Conservation (phyloP, 2,329 filamentous ascomycete species). For the Botryotinia globosa region DNA sequence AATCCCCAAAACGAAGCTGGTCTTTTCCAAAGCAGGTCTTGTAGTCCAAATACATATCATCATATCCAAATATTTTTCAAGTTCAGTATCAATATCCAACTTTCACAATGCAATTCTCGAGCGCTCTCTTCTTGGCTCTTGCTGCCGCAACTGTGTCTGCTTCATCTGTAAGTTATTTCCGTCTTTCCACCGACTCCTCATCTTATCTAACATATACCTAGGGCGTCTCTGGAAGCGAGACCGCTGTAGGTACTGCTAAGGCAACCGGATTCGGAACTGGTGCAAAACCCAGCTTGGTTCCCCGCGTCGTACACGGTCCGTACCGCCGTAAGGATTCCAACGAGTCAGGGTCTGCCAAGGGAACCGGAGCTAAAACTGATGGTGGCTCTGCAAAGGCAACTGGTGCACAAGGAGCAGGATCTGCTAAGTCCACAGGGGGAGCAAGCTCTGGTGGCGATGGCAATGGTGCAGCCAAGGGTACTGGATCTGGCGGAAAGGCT, state of each 20-base stretch:
- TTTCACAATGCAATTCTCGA: slow-evolving; percentile 34
- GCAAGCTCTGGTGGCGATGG: neutral
- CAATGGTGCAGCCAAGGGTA: neutral
- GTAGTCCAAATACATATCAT: neutral
- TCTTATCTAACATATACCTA: neutral
- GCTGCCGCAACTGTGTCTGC: slow-evolving; percentile 29
- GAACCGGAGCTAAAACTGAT: neutral
- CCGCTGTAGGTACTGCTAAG: neutral
- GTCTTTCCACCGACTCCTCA: neutral
- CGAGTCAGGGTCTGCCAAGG: neutral
- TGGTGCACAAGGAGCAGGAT: neutral
- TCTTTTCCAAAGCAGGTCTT: slow-evolving; percentile 7
- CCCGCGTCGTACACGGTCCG: neutral
- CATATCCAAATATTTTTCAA: neutral
- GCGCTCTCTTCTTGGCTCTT: slow-evolving; percentile 29
- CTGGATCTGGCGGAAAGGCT: neutral
- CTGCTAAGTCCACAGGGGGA: slow-evolving; percentile 4
- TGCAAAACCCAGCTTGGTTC: neutral
- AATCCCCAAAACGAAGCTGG: neutral
- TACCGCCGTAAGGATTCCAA: slow-evolving; percentile 1
- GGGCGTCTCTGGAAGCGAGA: slow-evolving; percentile 19
- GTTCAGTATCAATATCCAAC: slow-evolving; percentile 21
- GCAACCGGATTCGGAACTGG: slow-evolving; percentile 3
- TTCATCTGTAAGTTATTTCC: slow-evolving; percentile 22
- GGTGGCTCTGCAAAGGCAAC: neutral